These are phyloP conservation scores for Oxytropis ochrocephala DNA, from an alignment of 306 rosid genomes.

Conservation along the genomic window DNA sequence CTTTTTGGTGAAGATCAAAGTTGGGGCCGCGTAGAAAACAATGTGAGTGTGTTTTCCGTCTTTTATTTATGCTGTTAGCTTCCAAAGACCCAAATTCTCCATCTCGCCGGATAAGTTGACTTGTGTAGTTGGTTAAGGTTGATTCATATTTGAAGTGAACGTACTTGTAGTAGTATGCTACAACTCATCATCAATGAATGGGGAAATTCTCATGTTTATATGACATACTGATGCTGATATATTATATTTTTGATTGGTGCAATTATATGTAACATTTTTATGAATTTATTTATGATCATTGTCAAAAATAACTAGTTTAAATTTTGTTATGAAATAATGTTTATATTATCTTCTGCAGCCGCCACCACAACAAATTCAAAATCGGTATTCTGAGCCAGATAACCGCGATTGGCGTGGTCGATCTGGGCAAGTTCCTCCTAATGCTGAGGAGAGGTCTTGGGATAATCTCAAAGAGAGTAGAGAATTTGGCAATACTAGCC, in stretches of 20 bases:
- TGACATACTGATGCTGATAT: neutral
- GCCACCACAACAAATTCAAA: constrained; percentile 50
- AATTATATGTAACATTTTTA: neutral
- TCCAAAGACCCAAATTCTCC: neutral
- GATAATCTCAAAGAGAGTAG: constrained; percentile 53
- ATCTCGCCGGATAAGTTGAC: neutral
- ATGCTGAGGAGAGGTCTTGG: constrained; percentile 76
- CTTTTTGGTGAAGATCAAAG: constrained; percentile 78
- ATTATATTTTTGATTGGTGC: neutral
- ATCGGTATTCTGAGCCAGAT: constrained; percentile 81
- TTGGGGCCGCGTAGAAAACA: constrained; percentile 71
- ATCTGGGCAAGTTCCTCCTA: constrained; percentile 47
- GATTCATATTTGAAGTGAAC: neutral
- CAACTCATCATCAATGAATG: neutral
- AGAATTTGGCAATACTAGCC: constrained; percentile 54
- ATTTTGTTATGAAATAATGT: neutral
- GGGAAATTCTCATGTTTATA: neutral
- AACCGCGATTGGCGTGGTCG: constrained; percentile 95
- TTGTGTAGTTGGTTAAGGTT: neutral
- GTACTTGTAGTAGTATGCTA: neutral
- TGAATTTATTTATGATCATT: neutral
- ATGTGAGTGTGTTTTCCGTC: constrained; percentile 41
- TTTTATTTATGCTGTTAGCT: neutral
- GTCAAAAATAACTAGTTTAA: neutral
- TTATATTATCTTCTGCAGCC: constrained; percentile 22